phyloP scores from a whole-genome alignment of 306 rosid species.

The Dalbergia oliveri region DNA sequence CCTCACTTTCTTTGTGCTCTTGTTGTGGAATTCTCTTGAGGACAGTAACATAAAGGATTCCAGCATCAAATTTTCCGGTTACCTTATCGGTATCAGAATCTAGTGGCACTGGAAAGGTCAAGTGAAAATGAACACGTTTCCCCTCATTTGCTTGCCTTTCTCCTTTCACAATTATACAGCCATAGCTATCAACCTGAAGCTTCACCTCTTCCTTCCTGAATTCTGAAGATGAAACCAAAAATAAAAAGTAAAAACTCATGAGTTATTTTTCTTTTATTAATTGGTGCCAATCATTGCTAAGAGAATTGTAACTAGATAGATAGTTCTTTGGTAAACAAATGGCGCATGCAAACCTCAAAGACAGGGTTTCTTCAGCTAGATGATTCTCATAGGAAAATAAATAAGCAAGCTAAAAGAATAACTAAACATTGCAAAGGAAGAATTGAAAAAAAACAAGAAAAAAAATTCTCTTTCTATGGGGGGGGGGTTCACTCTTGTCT shows the following conservation, averaged over 20 bases:
- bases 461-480: neutral
- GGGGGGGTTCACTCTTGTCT: neutral
- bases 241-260: neutral
- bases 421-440: neutral
- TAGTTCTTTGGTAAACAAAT: neutral
- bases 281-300: conserved; percentile 16
- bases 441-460: neutral
- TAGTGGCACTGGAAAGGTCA: conserved; percentile 54
- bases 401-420: conserved; percentile 21
- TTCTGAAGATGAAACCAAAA: conserved; percentile 45
- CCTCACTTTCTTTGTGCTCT: conserved; percentile 45
- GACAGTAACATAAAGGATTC: conserved; percentile 66
- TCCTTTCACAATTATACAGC: conserved; percentile 55
- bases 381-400: conserved; percentile 7
- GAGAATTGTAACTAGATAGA: neutral
- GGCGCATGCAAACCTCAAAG: neutral
- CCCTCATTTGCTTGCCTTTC: conserved; percentile 56
- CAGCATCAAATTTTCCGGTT: conserved; percentile 62
- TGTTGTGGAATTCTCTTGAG: conserved; percentile 49
- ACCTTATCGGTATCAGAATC: conserved; percentile 58
- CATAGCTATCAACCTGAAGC: conserved; percentile 54
- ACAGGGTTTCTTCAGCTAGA: conserved; percentile 8
- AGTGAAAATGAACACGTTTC: conserved; percentile 52
- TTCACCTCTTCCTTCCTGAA: conserved; percentile 70
- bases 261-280: neutral